Base-by-base conservation (phyloP, 106 monocot species). In the Dioscorea dumetorum region DNA sequence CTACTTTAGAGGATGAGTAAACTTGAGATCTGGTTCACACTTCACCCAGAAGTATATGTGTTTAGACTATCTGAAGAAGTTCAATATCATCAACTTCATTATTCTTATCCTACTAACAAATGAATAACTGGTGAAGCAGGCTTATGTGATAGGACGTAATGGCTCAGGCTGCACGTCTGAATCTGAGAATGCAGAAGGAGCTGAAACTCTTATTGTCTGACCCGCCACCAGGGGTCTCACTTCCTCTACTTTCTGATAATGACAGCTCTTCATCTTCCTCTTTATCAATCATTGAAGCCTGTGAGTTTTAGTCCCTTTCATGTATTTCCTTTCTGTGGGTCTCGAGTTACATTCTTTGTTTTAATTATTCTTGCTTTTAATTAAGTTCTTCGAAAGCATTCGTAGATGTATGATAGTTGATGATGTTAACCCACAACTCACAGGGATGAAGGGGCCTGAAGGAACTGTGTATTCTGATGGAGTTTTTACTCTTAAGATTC, bases 171-270 rank as follows among this genome's bases (percentile, higher is more conserved):
- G 86, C 91, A 58, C 83, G 95, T 68, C 72, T 95, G 54, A 95
- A 86, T 56, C 81, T 91, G 50, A 81, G 91, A 74, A 75, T 95
- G 91, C 95, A 95, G 75, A 95, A 95, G 77, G 91, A 95, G 70
- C 68, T 95, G 34, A 91, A 88, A 77, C 81, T 88, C 34, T 81
- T 95, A 22, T 48, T 80, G 49, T 75, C 85, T 23, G 88, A 95
- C 33, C 88, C 95, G 6, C 95, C 95, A 72, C 91, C 79, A 49
- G 91, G 91, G 24, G 88, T 91, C 20, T 88, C 91, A 21, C 67
- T 95, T 73, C 62, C 76, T 41, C 60, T 66, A 57, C 74, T 80
- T 68, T 71, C 79, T 34, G 83, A 77, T 1, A 61, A 63, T 19
- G 75, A 73, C 3, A 67, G 33, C 62, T 34, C 64, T 23, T 66